A percentile compares a stretch with the other conserved stretches of the same genome.
phyloP scores from a whole-genome alignment of 192 early-diverging fungal genomes.

The Obelidium mucronatum region DNA sequence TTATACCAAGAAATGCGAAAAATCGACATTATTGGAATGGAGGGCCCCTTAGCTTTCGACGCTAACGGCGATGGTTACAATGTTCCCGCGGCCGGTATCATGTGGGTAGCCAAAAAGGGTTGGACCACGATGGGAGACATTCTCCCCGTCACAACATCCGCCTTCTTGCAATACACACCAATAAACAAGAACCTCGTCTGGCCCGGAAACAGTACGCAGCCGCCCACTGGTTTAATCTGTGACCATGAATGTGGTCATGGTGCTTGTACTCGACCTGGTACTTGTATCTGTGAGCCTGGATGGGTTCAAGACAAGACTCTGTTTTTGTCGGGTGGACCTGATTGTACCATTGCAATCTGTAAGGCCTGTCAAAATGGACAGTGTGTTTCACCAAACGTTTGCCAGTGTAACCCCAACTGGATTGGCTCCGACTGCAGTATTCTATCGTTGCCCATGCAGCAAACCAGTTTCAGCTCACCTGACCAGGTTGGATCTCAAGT shows the following conservation, averaged over 20 bases:
- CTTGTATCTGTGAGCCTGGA: neutral
- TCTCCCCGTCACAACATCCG: neutral
- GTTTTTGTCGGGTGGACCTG: neutral
- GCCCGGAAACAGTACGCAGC: neutral
- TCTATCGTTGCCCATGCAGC: neutral
- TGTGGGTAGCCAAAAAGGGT: neutral
- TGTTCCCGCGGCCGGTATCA: neutral
- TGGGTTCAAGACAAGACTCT: neutral
- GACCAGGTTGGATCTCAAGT: neutral
- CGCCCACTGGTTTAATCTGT: neutral
- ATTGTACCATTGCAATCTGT: neutral
- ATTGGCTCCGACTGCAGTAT: neutral
- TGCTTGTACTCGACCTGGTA: neutral
- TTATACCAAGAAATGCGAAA: neutral
- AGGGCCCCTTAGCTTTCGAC: neutral
- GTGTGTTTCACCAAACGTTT: neutral
- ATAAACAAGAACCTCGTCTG: neutral
- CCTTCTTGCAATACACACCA: neutral
- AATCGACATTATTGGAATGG: neutral
- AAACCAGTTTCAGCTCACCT: neutral
- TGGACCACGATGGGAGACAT: neutral
- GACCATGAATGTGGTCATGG: neutral
- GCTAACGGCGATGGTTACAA: slow-evolving; percentile 3
- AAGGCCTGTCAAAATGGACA: neutral
- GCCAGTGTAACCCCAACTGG: neutral